A percentile compares a stretch with the other conserved stretches of the same genome.
These are phyloP conservation scores for Trichosanthes truncata DNA, from an alignment of 306 rosid species.

Conservation along the genomic window DNA sequence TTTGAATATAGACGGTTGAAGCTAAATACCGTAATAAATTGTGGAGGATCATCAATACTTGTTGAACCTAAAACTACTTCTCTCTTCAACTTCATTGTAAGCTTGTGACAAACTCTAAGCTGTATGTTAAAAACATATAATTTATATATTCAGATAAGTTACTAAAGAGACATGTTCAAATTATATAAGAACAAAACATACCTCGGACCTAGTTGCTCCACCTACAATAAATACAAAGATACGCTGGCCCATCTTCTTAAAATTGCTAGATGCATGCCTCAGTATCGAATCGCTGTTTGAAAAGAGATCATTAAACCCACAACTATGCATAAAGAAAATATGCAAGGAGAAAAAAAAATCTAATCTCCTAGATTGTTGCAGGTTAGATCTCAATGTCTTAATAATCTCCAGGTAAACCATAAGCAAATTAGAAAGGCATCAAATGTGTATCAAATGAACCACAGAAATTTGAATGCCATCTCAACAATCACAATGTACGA, in stretches of 20 bases:
- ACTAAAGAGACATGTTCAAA: neutral
- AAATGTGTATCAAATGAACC: neutral
- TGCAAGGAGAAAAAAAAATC: neutral
- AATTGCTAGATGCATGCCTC: slow-evolving; percentile 78
- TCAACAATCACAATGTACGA: neutral
- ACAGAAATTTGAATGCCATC: neutral
- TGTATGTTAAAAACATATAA: slow-evolving; percentile 16
- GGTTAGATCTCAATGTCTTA: neutral
- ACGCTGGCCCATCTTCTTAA: slow-evolving; percentile 81
- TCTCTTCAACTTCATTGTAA: slow-evolving; percentile 63
- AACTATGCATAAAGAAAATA: neutral
- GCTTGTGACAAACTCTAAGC: slow-evolving; percentile 97
- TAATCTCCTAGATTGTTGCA: neutral
- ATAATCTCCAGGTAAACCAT: neutral
- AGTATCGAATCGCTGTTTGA: slow-evolving; percentile 53
- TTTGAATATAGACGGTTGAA: neutral
- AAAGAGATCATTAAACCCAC: neutral
- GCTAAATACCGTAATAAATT: slow-evolving; percentile 56
- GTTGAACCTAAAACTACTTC: slow-evolving; percentile 89
- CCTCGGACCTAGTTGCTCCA: slow-evolving; percentile 98
- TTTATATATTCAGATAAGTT: neutral
- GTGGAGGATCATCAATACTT: slow-evolving; percentile 87
- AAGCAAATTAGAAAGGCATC: neutral
- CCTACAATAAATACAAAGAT: slow-evolving; percentile 87
- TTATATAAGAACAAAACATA: slow-evolving; percentile 8